Evolutionary conservation across 345 rosid species (phyloP), one percentile per base, ranked within the genome.

Genomic region (Psidium friedrichsthalianum): DNA sequence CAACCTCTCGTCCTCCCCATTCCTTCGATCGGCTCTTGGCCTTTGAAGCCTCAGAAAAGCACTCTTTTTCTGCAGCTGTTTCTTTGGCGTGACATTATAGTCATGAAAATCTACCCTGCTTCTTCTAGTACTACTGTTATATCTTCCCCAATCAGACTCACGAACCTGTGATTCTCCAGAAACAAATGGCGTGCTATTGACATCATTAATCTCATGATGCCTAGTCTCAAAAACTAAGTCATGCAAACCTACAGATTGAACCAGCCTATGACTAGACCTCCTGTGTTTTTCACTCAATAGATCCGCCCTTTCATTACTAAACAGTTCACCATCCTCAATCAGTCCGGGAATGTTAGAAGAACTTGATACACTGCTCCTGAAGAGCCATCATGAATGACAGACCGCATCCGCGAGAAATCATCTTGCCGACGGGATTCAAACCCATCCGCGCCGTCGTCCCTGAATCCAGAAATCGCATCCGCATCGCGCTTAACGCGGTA

Each of bases 11-110:
- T 91, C 91, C 47, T 94, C 98, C 78, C 96, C 91, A 83, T 85
- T 87, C 87, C 89, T 92, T 82, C 87, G 89, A 86, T 76, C 86
- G n/a, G 87, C 87, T 83, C 88, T 91, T 14, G 91, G 91, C 86
- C 84, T 82, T 88, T 94, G 98, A 90, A 96, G 92, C 94, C 99
- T 93, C 85, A 92, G 91, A 78, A 96, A 88, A 88, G 92, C 99
- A 92, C 98, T 97, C 93, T 90, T 97, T 90, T 96, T 97, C 87
- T 90, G 96, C 29, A 88, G 55, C 87, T 89, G 95, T 91, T 93
- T 94, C 91, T 90, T 86, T 0, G 96, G 95, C 18, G 92, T 90
- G 57, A 89, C 85, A 86, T 86, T 87, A 69, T 59, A 88, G 42
- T 94, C 98, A 57, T 87, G 88, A 86, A 89, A 90, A 83, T 83